phyloP scores from a whole-genome alignment of 2,329 filamentous ascomycete genomes.

The Pseudocercospora pini-densiflorae region DNA sequence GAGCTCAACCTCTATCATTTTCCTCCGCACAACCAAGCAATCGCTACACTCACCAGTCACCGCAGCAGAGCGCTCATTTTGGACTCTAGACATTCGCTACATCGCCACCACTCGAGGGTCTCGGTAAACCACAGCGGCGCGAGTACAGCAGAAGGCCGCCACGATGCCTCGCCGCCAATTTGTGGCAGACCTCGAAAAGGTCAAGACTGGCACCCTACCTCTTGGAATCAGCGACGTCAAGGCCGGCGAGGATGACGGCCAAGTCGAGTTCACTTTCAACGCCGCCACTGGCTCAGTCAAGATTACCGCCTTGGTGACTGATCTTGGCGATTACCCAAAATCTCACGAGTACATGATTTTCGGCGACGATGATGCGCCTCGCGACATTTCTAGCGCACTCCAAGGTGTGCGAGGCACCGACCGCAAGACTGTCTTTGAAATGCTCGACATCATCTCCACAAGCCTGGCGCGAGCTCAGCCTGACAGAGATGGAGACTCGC shows the following conservation, averaged over 20 bases:
- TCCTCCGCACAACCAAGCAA: not conserved
- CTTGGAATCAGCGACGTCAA: slow-evolving; percentile 59
- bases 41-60: not conserved
- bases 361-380: slow-evolving; percentile 54
- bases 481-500: slow-evolving; percentile 48
- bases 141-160: not conserved
- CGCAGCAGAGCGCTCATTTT: not conserved
- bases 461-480: slow-evolving; percentile 39
- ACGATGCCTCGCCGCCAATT: slow-evolving; percentile 71
- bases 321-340: slow-evolving; percentile 65
- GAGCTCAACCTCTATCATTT: slow-evolving; percentile 3
- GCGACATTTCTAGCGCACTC: slow-evolving; percentile 49
- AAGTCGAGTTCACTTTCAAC: slow-evolving; percentile 66
- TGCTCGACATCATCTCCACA: slow-evolving; percentile 53
- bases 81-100: not conserved
- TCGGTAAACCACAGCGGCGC: not conserved
- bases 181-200: slow-evolving; percentile 60
- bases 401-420: slow-evolving; percentile 51
- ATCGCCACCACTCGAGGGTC: not conserved
- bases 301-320: slow-evolving; percentile 49
- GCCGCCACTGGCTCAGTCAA: slow-evolving; percentile 34
- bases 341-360: slow-evolving; percentile 63
- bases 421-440: slow-evolving; percentile 53
- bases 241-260: slow-evolving; percentile 71
- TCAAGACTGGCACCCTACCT: slow-evolving; percentile 45